Base-by-base conservation (phyloP, 1,284 basidiomycete species). In the Entoloma clypeatum region DNA sequence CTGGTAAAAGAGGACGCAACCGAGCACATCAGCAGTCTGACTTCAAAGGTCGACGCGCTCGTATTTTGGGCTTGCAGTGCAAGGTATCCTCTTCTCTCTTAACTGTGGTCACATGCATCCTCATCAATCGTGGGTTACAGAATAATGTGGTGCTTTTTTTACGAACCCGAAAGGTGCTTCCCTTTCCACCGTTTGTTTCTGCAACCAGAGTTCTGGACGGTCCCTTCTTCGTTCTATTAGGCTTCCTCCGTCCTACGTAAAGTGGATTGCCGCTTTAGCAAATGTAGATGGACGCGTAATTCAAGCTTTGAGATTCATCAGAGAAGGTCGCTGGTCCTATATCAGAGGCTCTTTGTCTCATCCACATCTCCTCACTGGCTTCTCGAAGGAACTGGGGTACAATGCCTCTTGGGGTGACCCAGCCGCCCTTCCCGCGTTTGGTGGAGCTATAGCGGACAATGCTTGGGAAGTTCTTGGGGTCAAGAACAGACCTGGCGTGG, bases 121-220 rank as follows among this genome's bases (percentile, higher is more conserved):
- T 33, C 13, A 42, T 43, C 27, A 7, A 34, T 25, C 28, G 43
- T 45, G 25, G 37, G 11, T 21, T 24, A 11, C 49, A 86, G 86
- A 53, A 86, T 88, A 39, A 87, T 88, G 84, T 88, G 84, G 85
- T 87, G 84, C 54, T 88, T 83, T 60, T 81, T 86, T 58, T 88
- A 88, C 53, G 67, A 78, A 51, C 82, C 84, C 4, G 65, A 77
- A 49, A 77, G 79, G 83, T 86, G 55, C 32, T 50, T 49, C 16
- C 30, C 5, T 36, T 39, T 14, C 7, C 25, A 13, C 3, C 27
- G 43, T 40, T 51, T 9, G 13, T 5, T 18, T 14, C 13, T 33
- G 25, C 13, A 23, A 23, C 21, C 8, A 39, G 21, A 7, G 40
- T 14, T n/a, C 28, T 17, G 23, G 22, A 27, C 11, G 7, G 26